phyloP scores from a whole-genome alignment of 164 flowering plant genomes.

The Annona cherimola region DNA sequence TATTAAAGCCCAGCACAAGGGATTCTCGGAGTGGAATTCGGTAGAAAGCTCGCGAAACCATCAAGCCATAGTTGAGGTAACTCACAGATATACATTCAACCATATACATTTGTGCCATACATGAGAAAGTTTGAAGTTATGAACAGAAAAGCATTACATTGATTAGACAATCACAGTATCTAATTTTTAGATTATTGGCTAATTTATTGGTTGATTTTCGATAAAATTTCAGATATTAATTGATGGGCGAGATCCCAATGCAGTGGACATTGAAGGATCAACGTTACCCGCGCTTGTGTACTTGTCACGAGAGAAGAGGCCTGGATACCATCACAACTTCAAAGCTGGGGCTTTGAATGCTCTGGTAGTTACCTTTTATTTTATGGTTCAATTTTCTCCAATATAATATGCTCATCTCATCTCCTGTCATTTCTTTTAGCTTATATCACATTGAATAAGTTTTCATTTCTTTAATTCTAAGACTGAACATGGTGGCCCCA shows the following conservation, averaged over 20 bases:
- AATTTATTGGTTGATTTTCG: background rate
- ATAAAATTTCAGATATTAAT: constrained; percentile 15
- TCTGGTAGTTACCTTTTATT: constrained; percentile 30
- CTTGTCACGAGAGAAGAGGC: constrained; percentile 34
- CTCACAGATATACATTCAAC: background rate
- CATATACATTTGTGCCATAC: too few relatives aligned
- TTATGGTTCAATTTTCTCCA: too few relatives aligned
- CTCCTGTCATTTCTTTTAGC: too few relatives aligned
- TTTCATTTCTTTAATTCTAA: too few relatives aligned
- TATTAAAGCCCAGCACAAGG: constrained; percentile 26
- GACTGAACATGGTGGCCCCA: too few relatives aligned
- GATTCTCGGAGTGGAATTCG: constrained; percentile 54
- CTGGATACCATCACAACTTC: constrained; percentile 23
- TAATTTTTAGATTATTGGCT: too few relatives aligned
- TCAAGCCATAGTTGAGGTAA: background rate
- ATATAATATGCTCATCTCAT: too few relatives aligned
- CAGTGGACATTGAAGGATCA: constrained; percentile 20
- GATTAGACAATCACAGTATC: too few relatives aligned
- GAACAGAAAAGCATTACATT: too few relatives aligned
- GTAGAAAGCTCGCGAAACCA: constrained; percentile 22
- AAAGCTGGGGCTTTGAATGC: constrained; percentile 37
- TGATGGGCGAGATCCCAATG: constrained; percentile 20
- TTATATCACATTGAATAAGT: too few relatives aligned
- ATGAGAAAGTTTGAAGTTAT: too few relatives aligned
- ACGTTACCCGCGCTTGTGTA: constrained; percentile 29